Evolutionary conservation across 805 yeast genomes (phyloP), one percentile per base, ranked within the genome.

Genomic region (Ogataea salicorniae): DNA sequence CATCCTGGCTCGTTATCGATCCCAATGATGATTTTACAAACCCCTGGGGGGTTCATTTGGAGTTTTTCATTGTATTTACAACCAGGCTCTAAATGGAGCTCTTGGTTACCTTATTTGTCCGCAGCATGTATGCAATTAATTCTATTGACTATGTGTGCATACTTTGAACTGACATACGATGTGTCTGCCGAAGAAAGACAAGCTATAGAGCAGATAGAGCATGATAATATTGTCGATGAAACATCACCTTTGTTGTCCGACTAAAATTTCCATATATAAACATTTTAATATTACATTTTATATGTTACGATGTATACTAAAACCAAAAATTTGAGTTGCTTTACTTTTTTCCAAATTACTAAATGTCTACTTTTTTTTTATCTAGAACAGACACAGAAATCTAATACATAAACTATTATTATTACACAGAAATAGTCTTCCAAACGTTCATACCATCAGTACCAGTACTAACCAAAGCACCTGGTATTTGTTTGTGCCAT

Each of bases 401-500:
- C 31, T 26, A 9, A 11, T 26, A 26, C 2, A 5, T 11, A 20
- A 26, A 26, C 31, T 11, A 26, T 9, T 26, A 9, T 26, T 26
- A 26, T 59, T 74, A 91, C 37, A 92, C 96, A 65, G 96, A 86
- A 61, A 94, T 94, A 17, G 97, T 92, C 73, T 94, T 94, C 97
- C 97, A 94, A 37, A 92, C 73, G 61, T 87, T 87, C 65, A 94
- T 74, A 37, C 99, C 99, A 61, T 92, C 97, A 35, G 92, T 84
- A 55, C 99, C 99, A 2, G 98, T 92, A 59, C 95, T 83, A 16
- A 90, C 89, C 62, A 94, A 76, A 56, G 95, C 84, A 42, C 99
- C 99, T 3, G 99, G 99, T 47, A 94, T 87, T 72, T 94, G 98
- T 61, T 74, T 81, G 69, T 92, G 97, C 99, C 99, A 94, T 70